Conservation (phyloP, 805 yeast genomes). For the Cyberlindnera subsufficiens region DNA sequence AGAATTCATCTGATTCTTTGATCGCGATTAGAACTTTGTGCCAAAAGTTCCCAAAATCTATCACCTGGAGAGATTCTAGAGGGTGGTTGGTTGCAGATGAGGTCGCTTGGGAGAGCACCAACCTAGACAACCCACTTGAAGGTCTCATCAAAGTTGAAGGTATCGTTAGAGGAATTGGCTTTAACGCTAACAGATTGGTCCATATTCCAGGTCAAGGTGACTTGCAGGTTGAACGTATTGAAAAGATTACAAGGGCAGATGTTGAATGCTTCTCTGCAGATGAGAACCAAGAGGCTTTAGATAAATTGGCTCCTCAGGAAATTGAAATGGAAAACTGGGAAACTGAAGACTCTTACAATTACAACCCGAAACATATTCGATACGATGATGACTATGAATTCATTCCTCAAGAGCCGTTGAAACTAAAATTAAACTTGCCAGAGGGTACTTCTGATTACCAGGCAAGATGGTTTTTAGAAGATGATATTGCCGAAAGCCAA, state of each 20-base stretch:
- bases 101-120: slow-evolving; percentile 35
- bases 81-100: slow-evolving; percentile 79
- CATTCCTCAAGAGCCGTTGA: slow-evolving; percentile 30
- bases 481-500: slow-evolving; percentile 26
- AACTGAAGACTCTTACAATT: slow-evolving; percentile 27
- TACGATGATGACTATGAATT: slow-evolving; percentile 35
- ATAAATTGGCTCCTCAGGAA: slow-evolving; percentile 54
- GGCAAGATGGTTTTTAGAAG: slow-evolving; percentile 72
- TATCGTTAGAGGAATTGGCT: slow-evolving; percentile 79
- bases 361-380: slow-evolving; percentile 24
- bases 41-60: slow-evolving; percentile 79
- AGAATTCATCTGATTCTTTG: slow-evolving; percentile 58
- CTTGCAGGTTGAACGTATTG: slow-evolving; percentile 67
- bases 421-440: slow-evolving; percentile 49
- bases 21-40: slow-evolving; percentile 72
- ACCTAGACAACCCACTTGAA: slow-evolving; percentile 23
- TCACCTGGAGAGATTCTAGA: slow-evolving; percentile 91
- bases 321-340: slow-evolving; percentile 40
- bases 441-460: slow-evolving; percentile 77
- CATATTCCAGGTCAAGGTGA: slow-evolving; percentile 92
- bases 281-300: slow-evolving; percentile 50
- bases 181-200: slow-evolving; percentile 69
- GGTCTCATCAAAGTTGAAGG: slow-evolving; percentile 65
- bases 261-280: slow-evolving; percentile 26
- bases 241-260: slow-evolving; percentile 35